Evolutionary conservation across 139 green algal genomes (phyloP), one percentile per base, ranked within the genome.

Genomic region (Chlamydomonas incerta): DNA sequence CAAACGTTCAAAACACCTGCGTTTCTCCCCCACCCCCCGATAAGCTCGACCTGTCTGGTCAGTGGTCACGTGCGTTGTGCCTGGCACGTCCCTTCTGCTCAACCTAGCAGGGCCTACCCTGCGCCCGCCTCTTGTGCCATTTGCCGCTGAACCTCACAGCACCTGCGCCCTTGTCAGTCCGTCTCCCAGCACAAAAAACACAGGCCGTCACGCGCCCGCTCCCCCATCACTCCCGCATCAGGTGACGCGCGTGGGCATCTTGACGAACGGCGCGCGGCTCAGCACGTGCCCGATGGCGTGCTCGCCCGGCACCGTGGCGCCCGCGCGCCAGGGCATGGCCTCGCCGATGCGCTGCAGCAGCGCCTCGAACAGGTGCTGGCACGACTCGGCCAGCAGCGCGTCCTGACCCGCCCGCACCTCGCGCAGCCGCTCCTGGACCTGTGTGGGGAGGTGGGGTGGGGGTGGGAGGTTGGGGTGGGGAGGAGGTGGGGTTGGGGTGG

Each of bases 351-450:
- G 20, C 79, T 85, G 79, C 46, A 85, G 66, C 79, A 75, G 47
- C 23, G 31, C 31, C 46, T 85, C 79, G 35, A 85, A 85, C 66
- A 85, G 41, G 65, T 75, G 65, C 46, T 67, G 66, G 8, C 31
- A 24, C 26, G 79, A 26, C 31, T 55, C 31, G 8, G 37, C 79
- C 66, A 85, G 66, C 46, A 85, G n/a, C 8, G 47, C 10, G 79
- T 85, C 79, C 63, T 75, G 52, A 0, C 66, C 79, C 21, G 47
- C 35, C 20, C 65, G 35, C n/a, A 85, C 66, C 67, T 67, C 66
- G 0, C 46, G 65, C 28, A 85, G 66, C 65, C 46, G 79, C 23
- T 67, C 79, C 47, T 85, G 79, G 23, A 85, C 79, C 79, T 85
- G 47, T 13, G 68, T 37, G 69, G 24, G 8, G 14, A 0, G 24